Evolutionary conservation across 169 alveolate genomes (phyloP), one percentile per base, ranked within the genome.

Genomic region (Toxoplasma gondii): DNA sequence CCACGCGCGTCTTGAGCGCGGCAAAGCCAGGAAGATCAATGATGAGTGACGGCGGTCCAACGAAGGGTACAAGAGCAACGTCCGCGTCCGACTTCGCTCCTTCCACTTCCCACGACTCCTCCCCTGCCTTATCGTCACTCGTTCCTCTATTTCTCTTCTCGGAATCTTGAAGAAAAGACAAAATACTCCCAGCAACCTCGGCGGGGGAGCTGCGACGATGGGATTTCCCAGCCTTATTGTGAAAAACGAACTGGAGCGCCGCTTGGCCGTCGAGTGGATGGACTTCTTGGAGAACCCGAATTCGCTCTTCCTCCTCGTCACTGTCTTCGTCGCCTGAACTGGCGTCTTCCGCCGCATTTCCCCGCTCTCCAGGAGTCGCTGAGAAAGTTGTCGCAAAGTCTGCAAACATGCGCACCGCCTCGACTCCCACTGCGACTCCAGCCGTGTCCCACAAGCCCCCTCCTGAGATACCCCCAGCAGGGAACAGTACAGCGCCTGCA

Each of bases 251-350:
- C 45, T 78, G 86, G 19, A 38, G 86, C 5, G 90, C 90, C 2
- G 53, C 90, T 36, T 41, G 44, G 4, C 90, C 90, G 64, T 82
- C 90, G 41, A 82, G 90, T 1, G 90, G 90, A 43, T 82, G 90
- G 17, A 82, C 41, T 19, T 24, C 38, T 38, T 82, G 90, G 9
- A 82, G 67, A 12, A 82, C 29, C 39, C 64, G 2, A 39, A 82
- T 38, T 19, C 90, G 58, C 90, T 82, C 90, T 5, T 82, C 53
- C 38, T 82, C 90, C 41, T 38, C 90, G 7, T 82, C 90, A 39
- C 90, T 82, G 38, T 43, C 90, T 41, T 82, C 90, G 38, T 82
- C 90, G 19, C 90, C 90, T 0, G 67, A 82, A 22, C 54, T 43
- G 53, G 27, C 64, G 24, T 38, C 90, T 10, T 41, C 90, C n/a